Evolutionary conservation across 2,329 filamentous ascomycete species (phyloP), one percentile per base, ranked within the genome.

Genomic region (Penicillium sp.): DNA sequence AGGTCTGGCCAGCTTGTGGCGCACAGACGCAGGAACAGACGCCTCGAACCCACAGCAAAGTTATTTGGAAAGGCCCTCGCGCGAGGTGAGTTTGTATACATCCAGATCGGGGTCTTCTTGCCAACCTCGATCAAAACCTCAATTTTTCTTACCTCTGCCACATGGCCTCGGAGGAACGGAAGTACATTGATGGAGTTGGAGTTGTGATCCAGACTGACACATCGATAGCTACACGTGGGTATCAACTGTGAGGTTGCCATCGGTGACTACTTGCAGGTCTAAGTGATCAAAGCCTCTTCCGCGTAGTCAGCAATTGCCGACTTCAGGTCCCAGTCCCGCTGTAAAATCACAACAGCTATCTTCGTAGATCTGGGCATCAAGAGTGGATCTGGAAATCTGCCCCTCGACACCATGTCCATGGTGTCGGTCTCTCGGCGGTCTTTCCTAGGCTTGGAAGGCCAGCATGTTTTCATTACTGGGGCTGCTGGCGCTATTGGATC

Each of bases 401-500:
- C 5, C 22, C 16, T 10, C 37, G 21, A n/a, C 21, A 29, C 7
- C 1, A 52, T 53, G 48, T 45, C 44, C 9, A 44, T 0, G 14
- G 45, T 49, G 8, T 44, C 49, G 4, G n/a, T 44, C 5, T 35
- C 54, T n/a, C 43, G 21, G 26, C 44, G 44, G 16, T 53, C 80
- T 1, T 83, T 81, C 56, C 71, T 84, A 6, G 74, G 71, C 2
- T 68, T 84, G 27, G 77, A 81, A 61, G 77, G 75, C 14, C 70
- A 74, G 26, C 81, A 84, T 70, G 81, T 81, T 31, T 82, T 85
- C 57, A 73, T 84, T 26, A 83, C 82, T 0, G 82, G 82, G 16
- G 81, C 81, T 16, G 77, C 78, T 16, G 80, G 81, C 14, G 79
- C 79, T 3, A 82, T 84, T 67, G 82, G 82, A 2, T 72, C 71